Conservation (phyloP, 2,329 filamentous ascomycete species). For the Calonectria fujianensis region DNA sequence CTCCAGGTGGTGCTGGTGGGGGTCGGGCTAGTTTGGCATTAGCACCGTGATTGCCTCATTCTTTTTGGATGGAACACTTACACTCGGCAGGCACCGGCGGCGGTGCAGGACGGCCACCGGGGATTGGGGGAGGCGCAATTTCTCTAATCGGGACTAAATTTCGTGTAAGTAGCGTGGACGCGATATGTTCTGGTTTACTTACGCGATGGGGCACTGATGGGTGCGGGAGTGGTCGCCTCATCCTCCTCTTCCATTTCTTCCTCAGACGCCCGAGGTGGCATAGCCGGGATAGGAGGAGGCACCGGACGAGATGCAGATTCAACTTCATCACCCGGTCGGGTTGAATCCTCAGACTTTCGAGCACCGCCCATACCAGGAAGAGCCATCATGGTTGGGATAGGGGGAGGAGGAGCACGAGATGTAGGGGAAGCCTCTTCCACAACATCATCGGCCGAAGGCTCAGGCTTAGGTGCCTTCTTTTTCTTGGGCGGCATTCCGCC, state of each 20-base stretch:
- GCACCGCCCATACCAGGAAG: slow-evolving; percentile 83
- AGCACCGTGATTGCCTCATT: slow-evolving; percentile 52
- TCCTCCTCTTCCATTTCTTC: slow-evolving; percentile 57
- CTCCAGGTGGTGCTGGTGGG: slow-evolving; percentile 70
- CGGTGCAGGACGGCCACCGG: slow-evolving; percentile 71
- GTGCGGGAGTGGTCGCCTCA: slow-evolving; percentile 60
- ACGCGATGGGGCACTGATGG: slow-evolving; percentile 50
- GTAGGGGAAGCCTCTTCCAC: slow-evolving; percentile 67
- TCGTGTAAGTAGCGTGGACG: slow-evolving; percentile 52
- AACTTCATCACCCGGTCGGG: slow-evolving; percentile 62
- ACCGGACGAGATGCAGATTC: slow-evolving; percentile 54
- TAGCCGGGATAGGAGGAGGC: slow-evolving; percentile 57
- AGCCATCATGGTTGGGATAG: slow-evolving; percentile 76
- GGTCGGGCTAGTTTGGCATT: slow-evolving; percentile 74
- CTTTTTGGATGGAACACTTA: slow-evolving; percentile 64
- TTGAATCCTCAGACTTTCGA: slow-evolving; percentile 65
- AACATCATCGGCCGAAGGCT: slow-evolving; percentile 64
- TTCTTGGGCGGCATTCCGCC: slow-evolving; percentile 71
- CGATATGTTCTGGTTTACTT: slow-evolving; percentile 39
- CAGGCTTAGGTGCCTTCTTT: slow-evolving; percentile 71
- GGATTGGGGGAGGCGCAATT: slow-evolving; percentile 64
- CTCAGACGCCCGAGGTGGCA: slow-evolving; percentile 46
- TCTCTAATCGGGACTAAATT: slow-evolving; percentile 59
- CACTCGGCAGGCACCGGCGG: slow-evolving; percentile 77
- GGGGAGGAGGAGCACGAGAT: slow-evolving; percentile 66